A percentile compares a stretch with the other conserved stretches of the same genome.
Evolutionary conservation across 2,329 filamentous ascomycete species (phyloP).

Genomic region (Sclerotinia trifoliorum): DNA sequence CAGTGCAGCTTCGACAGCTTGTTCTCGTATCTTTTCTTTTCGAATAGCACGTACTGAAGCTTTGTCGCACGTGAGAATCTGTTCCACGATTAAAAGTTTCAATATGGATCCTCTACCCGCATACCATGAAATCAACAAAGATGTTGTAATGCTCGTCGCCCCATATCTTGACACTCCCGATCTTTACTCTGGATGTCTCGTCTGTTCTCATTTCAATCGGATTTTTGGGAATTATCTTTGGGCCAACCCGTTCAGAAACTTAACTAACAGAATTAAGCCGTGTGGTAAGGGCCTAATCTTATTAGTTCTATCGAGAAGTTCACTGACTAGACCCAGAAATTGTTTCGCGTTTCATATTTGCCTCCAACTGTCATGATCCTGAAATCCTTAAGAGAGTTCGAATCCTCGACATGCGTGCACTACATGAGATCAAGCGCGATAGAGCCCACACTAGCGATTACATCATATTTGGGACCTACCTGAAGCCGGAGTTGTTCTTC

Average conservation of each 20-base stretch:
- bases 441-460: slow-evolving; percentile 12
- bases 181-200: slow-evolving; percentile 24
- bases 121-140: slow-evolving; percentile 11
- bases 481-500: slow-evolving; percentile 16
- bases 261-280: slow-evolving; percentile 20
- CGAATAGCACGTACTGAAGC: not conserved
- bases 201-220: slow-evolving; percentile 27
- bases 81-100: not conserved
- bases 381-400: slow-evolving; percentile 34
- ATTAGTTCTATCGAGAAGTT: not conserved
- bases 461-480: not conserved
- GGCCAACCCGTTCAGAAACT: slow-evolving; percentile 29
- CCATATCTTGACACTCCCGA: slow-evolving; percentile 25
- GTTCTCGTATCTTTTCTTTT: not conserved
- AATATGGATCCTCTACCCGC: slow-evolving; percentile 8
- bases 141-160: slow-evolving; percentile 22
- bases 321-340: not conserved
- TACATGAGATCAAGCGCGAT: slow-evolving; percentile 2
- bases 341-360: slow-evolving; percentile 4
- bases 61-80: not conserved
- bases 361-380: not conserved
- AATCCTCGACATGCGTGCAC: slow-evolving; percentile 14
- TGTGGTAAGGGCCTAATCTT: slow-evolving; percentile 24
- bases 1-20: not conserved
- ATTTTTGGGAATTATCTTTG: slow-evolving; percentile 28